Base-by-base conservation (phyloP, 371 early-diverging fungal species). In the Dinochytrium kinnereticum region DNA sequence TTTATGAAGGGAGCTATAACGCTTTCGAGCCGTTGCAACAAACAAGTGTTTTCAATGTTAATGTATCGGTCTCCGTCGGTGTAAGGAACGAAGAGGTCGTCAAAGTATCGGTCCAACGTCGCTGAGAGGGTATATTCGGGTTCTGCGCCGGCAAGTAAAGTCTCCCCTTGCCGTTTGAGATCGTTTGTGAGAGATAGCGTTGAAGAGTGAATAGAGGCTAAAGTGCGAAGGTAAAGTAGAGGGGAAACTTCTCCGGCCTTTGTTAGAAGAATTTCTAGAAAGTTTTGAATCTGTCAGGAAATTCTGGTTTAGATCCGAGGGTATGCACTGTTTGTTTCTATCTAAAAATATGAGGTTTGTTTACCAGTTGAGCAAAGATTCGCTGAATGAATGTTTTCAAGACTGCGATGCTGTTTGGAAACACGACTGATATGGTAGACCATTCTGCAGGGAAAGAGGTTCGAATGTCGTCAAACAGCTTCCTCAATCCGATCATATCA, bases 21-120 rank as follows among this genome's bases (percentile, higher is more conserved):
- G 0, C 83, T 80, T 2, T 86, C 87, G 74, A 95, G 91, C 0
- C 67, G 89, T 81, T 73, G 90, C 87, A 44, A 81, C 78, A 64
- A 91, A 77, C 30, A 90, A n/a, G 82, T 80, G 33, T 86, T 75
- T 79, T 98, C 98, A 17, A 88, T 87, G 1, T 88, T 86, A 53
- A 96, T 79, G 77, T 97, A 98, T 50, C 94, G 91, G 55, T 92
- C 90, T 5, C 92, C 92, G 51, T 95, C 95, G n/a, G 92, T 90
- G 78, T 94, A 96, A 34, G 96, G 94, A 7, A 96, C 94, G 84
- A 96, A 98, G 57, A 98, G 86, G 77, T 98, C 98, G 67, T 94
- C 95, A 84, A 94, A 90, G 74, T 94, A 95, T 44, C 96, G 91
- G 70, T 96, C 93, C 57, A 96, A 71, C 5, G 78, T 69, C 13